Percentiles rank a stretch among this genome's conserved stretches.
phyloP scores from a whole-genome alignment of 1,139 yeast genomes.

The Neolecta irregularis region DNA sequence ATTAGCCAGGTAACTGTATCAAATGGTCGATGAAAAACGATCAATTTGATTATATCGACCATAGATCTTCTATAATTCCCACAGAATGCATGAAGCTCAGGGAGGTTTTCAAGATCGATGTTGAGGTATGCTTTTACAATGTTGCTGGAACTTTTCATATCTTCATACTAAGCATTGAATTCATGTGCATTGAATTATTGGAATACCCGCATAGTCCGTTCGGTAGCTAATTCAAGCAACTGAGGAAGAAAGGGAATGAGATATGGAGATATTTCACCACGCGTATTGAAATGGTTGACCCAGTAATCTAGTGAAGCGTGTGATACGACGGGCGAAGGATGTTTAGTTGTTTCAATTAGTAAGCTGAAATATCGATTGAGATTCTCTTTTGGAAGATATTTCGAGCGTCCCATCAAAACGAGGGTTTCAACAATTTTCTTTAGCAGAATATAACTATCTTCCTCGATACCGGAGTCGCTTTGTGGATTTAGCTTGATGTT shows the following conservation, averaged over 20 bases:
- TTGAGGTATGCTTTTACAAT: conserved; percentile 41
- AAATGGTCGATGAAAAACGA: too few relatives aligned
- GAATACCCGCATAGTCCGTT: conserved; percentile 38
- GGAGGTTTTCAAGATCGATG: conserved; percentile 73
- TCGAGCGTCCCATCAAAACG: conserved; percentile 70
- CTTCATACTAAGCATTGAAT: conserved; percentile 43
- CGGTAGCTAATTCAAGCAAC: conserved; percentile 60
- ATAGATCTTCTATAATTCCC: conserved; percentile 67
- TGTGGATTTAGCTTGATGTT: conserved; percentile 52
- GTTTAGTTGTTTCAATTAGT: conserved; percentile 65
- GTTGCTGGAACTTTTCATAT: too few relatives aligned
- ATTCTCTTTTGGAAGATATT: conserved; percentile 37
- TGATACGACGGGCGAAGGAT: conserved; percentile 76
- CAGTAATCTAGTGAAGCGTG: conserved; percentile 87
- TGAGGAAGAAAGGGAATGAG: conserved; percentile 36
- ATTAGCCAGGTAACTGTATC: too few relatives aligned
- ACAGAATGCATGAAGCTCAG: conserved; percentile 66
- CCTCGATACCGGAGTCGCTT: conserved; percentile 79
- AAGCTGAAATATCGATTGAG: conserved; percentile 50
- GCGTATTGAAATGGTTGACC: conserved; percentile 55
- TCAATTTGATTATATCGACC: conserved; percentile 79
- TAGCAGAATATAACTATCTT: conserved; percentile 55
- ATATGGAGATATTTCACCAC: conserved; percentile 26
- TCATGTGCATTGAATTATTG: too few relatives aligned
- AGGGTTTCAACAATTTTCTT: conserved; percentile 90